Percentiles rank a stretch among this genome's conserved stretches.
These are phyloP conservation scores for Chrysosporium keratinophilum DNA, from an alignment of 2,329 filamentous ascomycete species.

Conservation along the genomic window DNA sequence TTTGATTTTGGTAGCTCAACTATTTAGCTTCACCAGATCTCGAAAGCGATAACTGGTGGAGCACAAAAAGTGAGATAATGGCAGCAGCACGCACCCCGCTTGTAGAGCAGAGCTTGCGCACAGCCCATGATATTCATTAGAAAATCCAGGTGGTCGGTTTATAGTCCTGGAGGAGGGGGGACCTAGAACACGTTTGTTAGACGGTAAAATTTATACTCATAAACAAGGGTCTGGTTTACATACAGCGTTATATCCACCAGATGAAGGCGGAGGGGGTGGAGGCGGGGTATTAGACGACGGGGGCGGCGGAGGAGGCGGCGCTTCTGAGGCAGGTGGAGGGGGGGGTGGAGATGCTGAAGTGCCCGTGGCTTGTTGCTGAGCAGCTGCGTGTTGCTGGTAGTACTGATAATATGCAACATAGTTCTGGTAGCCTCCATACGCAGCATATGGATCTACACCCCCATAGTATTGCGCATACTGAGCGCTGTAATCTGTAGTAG, in stretches of 20 bases:
- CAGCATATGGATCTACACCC: slow-evolving; percentile 69
- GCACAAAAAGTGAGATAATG: too few relatives aligned
- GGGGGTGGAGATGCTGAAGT: slow-evolving; percentile 28
- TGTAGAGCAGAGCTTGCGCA: not conserved
- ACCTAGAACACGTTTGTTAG: slow-evolving; percentile 28
- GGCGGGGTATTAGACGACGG: slow-evolving; percentile 52
- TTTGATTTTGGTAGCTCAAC: too few relatives aligned
- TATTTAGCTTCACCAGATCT: too few relatives aligned
- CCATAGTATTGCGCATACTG: slow-evolving; percentile 75
- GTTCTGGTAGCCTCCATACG: slow-evolving; percentile 79
- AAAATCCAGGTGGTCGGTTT: slow-evolving; percentile 5
- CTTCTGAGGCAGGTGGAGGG: slow-evolving; percentile 40
- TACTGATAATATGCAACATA: slow-evolving; percentile 54
- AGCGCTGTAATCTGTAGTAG: slow-evolving; percentile 58
- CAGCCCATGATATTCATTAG: not conserved
- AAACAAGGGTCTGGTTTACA: not conserved
- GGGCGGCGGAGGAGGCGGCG: slow-evolving; percentile 43
- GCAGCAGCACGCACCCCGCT: too few relatives aligned
- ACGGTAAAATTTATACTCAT: not conserved
- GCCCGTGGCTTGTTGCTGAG: slow-evolving; percentile 39
- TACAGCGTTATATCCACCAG: slow-evolving; percentile 56
- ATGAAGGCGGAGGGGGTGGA: slow-evolving; percentile 49
- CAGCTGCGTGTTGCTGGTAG: slow-evolving; percentile 59
- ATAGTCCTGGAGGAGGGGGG: slow-evolving; percentile 44
- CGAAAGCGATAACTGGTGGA: too few relatives aligned